A percentile compares a stretch with the other conserved stretches of the same genome.
These are phyloP conservation scores for Zygosaccharomyces sapae DNA, from an alignment of 1,139 yeast genomes.

Conservation along the genomic window DNA sequence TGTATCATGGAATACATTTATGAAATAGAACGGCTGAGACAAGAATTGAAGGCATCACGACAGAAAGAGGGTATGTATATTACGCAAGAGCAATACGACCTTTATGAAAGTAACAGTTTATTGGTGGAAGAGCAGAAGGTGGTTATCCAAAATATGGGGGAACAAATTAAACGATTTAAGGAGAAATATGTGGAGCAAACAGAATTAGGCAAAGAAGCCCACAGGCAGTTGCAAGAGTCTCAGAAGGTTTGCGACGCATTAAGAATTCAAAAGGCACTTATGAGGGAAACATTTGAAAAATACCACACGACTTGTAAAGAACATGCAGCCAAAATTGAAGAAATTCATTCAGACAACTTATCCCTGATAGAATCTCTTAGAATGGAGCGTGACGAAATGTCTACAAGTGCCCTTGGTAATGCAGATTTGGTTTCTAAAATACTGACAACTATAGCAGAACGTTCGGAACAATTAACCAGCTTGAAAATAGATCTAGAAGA, in stretches of 20 bases:
- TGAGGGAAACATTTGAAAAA: conserved; percentile 23
- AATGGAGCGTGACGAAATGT: conserved; percentile 27
- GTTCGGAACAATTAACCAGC: conserved; percentile 19
- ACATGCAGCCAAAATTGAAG: conserved; percentile 25
- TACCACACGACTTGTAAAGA: conserved; percentile 18
- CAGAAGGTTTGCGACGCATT: conserved; percentile 35
- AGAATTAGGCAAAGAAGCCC: conserved; percentile 25
- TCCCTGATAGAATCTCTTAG: conserved; percentile 18
- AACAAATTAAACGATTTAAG: conserved; percentile 40
- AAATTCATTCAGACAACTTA: conserved; percentile 23
- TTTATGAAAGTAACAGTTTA: conserved; percentile 43
- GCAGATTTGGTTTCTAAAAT: conserved; percentile 13
- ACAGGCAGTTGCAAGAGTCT: conserved; percentile 26
- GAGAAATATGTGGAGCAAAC: conserved; percentile 33
- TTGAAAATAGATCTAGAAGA: conserved; percentile 18
- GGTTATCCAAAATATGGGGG: conserved; percentile 43
- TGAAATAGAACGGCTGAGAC: conserved; percentile 55
- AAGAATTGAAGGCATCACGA: conserved; percentile 59
- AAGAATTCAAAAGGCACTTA: conserved; percentile 34
- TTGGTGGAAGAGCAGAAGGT: conserved; percentile 47
- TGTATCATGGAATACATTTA: conserved; percentile 48
- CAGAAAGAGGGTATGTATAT: conserved; percentile 64
- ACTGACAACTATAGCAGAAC: conserved; percentile 15
- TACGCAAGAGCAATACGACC: conserved; percentile 43
- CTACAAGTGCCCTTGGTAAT: conserved; percentile 17